These are phyloP conservation scores for Rhododendron ovatum DNA, from an alignment of 148 eudicot genomes.

Conservation along the genomic window DNA sequence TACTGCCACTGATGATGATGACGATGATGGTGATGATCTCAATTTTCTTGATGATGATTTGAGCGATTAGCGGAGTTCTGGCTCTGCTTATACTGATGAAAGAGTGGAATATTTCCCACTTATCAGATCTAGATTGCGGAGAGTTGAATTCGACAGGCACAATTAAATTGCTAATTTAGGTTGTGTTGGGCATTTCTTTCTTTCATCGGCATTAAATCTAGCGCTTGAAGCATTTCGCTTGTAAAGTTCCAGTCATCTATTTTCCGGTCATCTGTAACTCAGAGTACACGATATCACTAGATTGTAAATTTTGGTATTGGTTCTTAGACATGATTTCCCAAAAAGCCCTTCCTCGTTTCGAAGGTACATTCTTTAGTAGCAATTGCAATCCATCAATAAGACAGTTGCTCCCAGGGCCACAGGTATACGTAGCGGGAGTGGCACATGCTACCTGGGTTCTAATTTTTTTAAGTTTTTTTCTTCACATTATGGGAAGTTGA, in stretches of 20 bases:
- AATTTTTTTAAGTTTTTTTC: too few relatives aligned
- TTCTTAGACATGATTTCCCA: background rate
- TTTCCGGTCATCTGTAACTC: background rate
- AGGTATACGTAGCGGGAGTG: background rate
- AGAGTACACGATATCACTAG: background rate
- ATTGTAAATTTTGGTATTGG: background rate
- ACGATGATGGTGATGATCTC: slow-evolving; percentile 36
- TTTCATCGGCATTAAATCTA: background rate
- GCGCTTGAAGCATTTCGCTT: background rate
- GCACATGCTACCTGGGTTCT: background rate
- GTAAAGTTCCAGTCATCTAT: background rate
- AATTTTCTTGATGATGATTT: slow-evolving; percentile 39
- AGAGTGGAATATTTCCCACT: background rate
- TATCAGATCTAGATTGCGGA: background rate
- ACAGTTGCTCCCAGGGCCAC: background rate
- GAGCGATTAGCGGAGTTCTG: slow-evolving; percentile 22
- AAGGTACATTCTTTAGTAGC: background rate
- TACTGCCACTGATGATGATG: slow-evolving; percentile 25
- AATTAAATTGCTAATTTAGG: background rate
- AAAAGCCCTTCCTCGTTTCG: background rate
- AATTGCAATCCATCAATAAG: background rate
- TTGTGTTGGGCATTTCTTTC: background rate
- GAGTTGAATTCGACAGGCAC: background rate
- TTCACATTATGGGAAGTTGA: background rate
- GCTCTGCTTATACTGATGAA: background rate